These are phyloP conservation scores for Candida mesenterica DNA, from an alignment of 1,139 yeast genomes.

Conservation along the genomic window DNA sequence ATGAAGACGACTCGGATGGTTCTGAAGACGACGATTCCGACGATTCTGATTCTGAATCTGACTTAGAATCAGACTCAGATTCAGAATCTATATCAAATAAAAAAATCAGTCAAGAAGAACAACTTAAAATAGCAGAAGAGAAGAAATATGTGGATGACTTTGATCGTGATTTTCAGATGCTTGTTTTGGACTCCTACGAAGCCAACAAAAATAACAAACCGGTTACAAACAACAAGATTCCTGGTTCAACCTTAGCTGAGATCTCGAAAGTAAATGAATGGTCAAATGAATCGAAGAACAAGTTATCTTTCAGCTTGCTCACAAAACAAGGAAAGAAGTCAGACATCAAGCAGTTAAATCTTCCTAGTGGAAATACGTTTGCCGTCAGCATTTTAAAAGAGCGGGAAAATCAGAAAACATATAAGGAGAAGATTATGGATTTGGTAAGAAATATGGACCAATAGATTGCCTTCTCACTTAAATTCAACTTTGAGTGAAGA, in stretches of 20 bases:
- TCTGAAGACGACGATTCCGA: conserved; percentile 15
- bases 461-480: conserved; percentile 7
- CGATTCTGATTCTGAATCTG: conserved; percentile 18
- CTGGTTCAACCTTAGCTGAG: not conserved
- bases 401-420: conserved; percentile 32
- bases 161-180: conserved; percentile 51
- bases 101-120: conserved; percentile 24
- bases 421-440: conserved; percentile 42
- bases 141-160: conserved; percentile 48
- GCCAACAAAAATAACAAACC: conserved; percentile 22
- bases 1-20: conserved; percentile 9
- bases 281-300: conserved; percentile 10
- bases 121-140: conserved; percentile 37
- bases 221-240: conserved; percentile 14
- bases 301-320: conserved; percentile 51
- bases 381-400: conserved; percentile 39
- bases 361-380: conserved; percentile 51
- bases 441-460: conserved; percentile 38
- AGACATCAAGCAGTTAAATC: conserved; percentile 39
- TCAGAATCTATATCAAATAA: conserved; percentile 3
- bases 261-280: not conserved
- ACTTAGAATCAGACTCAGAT: conserved; percentile 13
- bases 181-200: conserved; percentile 50
- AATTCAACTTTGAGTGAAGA: no score
- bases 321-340: conserved; percentile 51